These are phyloP conservation scores for Megacollybia marginata DNA, from an alignment of 768 basidiomycete species.

Conservation along the genomic window DNA sequence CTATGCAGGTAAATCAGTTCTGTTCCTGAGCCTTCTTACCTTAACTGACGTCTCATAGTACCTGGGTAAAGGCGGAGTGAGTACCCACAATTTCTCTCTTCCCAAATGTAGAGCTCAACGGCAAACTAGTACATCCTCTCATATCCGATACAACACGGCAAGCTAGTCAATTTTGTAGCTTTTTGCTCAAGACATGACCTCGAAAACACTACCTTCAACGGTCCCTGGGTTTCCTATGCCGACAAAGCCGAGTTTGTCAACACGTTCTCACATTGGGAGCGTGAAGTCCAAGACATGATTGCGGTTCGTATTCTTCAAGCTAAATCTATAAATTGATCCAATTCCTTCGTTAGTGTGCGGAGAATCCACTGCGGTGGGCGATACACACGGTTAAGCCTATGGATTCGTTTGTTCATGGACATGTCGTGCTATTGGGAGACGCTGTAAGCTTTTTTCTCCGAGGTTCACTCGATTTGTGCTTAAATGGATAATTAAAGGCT, in stretches of 20 bases:
- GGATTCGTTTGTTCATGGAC: constrained; percentile 40
- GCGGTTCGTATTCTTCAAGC: constrained; percentile 28
- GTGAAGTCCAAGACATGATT: constrained; percentile 49
- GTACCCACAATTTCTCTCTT: background rate
- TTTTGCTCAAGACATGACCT: constrained; percentile 43
- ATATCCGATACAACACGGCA: constrained; percentile 55
- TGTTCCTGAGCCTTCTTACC: background rate
- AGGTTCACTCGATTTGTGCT: constrained; percentile 26
- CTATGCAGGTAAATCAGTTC: constrained; percentile 33
- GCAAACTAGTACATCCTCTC: constrained; percentile 45
- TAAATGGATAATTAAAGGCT: constrained; percentile 8
- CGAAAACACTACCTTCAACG: constrained; percentile 41
- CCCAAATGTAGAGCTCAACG: background rate
- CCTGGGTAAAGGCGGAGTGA: constrained; percentile 41
- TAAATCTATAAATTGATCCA: background rate
- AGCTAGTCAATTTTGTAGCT: constrained; percentile 55
- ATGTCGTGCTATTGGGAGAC: constrained; percentile 42
- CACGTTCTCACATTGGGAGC: constrained; percentile 48
- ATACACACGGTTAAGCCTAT: constrained; percentile 52
- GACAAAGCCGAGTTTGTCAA: constrained; percentile 36
- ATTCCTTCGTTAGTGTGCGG: constrained; percentile 36
- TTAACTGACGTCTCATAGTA: constrained; percentile 32
- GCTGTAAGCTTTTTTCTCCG: constrained; percentile 40
- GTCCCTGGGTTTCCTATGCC: constrained; percentile 43
- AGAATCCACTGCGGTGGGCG: constrained; percentile 52